Evolutionary conservation across 1,284 basidiomycete species (phyloP), one percentile per base, ranked within the genome.

Genomic region (Fomitopsis betulina): DNA sequence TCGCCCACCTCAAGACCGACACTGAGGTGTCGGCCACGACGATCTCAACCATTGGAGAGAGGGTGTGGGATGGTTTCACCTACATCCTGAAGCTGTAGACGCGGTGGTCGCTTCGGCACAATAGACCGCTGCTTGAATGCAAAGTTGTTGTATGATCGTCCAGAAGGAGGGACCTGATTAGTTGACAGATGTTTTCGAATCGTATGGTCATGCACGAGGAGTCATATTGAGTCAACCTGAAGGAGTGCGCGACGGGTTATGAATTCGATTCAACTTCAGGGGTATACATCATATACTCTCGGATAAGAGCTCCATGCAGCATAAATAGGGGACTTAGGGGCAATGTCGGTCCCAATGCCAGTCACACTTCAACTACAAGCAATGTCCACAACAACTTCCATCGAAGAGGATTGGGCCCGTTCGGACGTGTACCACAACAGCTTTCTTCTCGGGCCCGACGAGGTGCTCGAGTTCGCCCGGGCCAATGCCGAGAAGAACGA

Each of bases 1-100:
- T 88, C 58, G 64, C 71, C 30, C 68, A 73, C 19, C 65, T 88
- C 19, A 76, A 84, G 67, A 75, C 72, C 4, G 83, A 87, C 65
- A 67, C 68, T 6, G 81, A 82, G 25, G 78, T 85, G 0, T 84
- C 86, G 13, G 82, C 81, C 8, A 85, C 82, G 0, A 84, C 83
- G 0, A 78, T 86, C 21, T 76, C 73, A 1, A 85, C 80, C 2
- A 82, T 81, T 2, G 83, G 84, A 19, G 82, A 82, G 65, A 86
- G 84, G 65, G 81, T 81, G 6, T 84, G 80, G 60, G 84, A 86
- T 64, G 84, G 84, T 0, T 85, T 85, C 69, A 63, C 84, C 55
- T 86, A 83, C 63, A 79, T 80, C 0, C 56, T 80, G n/a, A 51
- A 50, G 27, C n/a, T 50, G 25, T 50, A 33, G 32, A 17, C 7